Evolutionary conservation across 2,329 filamentous ascomycete species (phyloP).

Genomic region (Colletotrichum australisinense): DNA sequence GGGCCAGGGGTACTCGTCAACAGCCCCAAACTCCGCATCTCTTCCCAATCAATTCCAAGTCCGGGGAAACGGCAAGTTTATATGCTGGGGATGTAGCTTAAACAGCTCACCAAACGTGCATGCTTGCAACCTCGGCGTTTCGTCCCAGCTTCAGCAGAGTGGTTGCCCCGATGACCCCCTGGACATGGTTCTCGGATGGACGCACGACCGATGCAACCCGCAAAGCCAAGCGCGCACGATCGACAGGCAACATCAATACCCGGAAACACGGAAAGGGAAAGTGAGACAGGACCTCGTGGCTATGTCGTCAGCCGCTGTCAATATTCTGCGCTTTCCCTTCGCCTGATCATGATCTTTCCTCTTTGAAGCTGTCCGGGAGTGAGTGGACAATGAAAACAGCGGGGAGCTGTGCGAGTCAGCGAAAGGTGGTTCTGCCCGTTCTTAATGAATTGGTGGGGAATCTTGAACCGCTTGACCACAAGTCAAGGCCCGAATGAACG

Average conservation of each 20-base stretch:
- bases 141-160: neutral
- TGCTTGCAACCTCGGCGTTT: neutral
- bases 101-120: neutral
- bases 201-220: neutral
- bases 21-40: neutral
- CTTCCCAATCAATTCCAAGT: neutral
- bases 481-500: neutral
- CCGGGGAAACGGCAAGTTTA: neutral
- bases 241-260: neutral
- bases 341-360: neutral
- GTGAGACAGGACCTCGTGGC: neutral
- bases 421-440: neutral
- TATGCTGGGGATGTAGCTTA: neutral
- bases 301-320: neutral
- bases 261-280: neutral
- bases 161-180: neutral
- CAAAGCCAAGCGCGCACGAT: conserved; percentile 1
- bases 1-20: neutral
- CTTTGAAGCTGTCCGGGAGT: too few species aligned
- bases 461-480: neutral
- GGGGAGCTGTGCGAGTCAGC: neutral
- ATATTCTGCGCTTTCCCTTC: neutral
- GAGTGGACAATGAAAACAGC: neutral
- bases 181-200: neutral
- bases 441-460: neutral